These are phyloP conservation scores for Aurinia saxatilis DNA, from an alignment of 345 rosid genomes.

Conservation along the genomic window DNA sequence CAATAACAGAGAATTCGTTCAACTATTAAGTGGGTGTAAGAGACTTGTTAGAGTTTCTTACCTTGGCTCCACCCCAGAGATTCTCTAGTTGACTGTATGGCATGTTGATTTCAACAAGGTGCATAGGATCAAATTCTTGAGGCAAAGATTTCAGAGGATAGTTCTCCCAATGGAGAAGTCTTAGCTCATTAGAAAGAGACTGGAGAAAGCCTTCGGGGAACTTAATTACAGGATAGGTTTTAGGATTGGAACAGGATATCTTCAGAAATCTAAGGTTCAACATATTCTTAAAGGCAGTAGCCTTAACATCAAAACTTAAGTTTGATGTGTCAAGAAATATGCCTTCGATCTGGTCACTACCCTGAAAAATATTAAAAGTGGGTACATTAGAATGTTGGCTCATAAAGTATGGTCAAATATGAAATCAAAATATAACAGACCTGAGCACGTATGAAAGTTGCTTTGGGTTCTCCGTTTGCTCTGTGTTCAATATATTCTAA, in stretches of 20 bases:
- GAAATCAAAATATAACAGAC: neutral
- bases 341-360: neutral
- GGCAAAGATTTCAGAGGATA: neutral
- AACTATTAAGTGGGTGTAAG: neutral
- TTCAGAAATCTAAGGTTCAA: conserved; percentile 2
- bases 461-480: too few species aligned
- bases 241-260: neutral
- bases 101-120: conserved; percentile 15
- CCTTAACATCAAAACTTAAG: neutral
- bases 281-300: conserved; percentile 5
- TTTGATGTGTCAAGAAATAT: neutral
- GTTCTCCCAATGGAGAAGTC: conserved; percentile 18
- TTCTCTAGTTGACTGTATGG: neutral
- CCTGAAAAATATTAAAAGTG: conserved; percentile 5
- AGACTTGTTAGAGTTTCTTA: neutral
- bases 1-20: neutral
- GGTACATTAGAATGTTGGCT: neutral
- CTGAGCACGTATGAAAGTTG: neutral
- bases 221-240: neutral
- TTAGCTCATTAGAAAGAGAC: neutral
- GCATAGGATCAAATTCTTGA: neutral
- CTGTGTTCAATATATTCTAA: neutral
- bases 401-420: neutral
- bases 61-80: conserved; percentile 11
- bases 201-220: neutral